Percentiles rank a stretch among this genome's conserved stretches.
Conservation (phyloP, 768 basidiomycete genomes). For the Hygrophoropsis aurantiaca region DNA sequence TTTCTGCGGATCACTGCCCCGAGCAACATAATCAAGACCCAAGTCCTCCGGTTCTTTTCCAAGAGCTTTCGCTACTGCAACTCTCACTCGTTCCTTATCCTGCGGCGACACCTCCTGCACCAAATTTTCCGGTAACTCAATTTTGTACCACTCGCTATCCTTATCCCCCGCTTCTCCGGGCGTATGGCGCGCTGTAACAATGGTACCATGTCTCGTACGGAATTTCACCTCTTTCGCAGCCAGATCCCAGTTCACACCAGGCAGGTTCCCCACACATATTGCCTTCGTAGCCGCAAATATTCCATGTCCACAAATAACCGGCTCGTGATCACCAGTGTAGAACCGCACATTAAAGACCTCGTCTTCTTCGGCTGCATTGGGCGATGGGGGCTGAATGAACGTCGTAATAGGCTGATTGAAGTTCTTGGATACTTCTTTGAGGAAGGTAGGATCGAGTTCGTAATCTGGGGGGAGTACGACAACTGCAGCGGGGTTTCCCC, state of each 20-base stretch:
- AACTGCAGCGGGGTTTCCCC: slow-evolving; percentile 47
- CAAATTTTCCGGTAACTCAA: slow-evolving; percentile 34
- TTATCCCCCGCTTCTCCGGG: neutral
- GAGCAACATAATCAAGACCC: slow-evolving; percentile 34
- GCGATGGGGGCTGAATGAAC: slow-evolving; percentile 30
- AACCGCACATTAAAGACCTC: slow-evolving; percentile 39
- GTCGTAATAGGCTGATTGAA: slow-evolving; percentile 46
- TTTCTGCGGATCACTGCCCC: slow-evolving; percentile 34
- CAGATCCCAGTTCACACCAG: slow-evolving; percentile 18
- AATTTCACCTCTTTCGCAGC: slow-evolving; percentile 25
- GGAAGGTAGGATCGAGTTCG: neutral
- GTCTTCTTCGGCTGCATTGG: slow-evolving; percentile 14
- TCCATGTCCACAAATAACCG: slow-evolving; percentile 44
- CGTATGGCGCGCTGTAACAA: slow-evolving; percentile 13
- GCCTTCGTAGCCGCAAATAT: slow-evolving; percentile 44
- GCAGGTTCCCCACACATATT: slow-evolving; percentile 22
- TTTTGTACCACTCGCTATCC: slow-evolving; percentile 27
- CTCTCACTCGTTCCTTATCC: slow-evolving; percentile 30
- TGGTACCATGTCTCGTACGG: slow-evolving; percentile 28
- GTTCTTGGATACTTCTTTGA: slow-evolving; percentile 35
- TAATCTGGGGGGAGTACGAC: slow-evolving; percentile 24
- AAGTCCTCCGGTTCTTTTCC: slow-evolving; percentile 27
- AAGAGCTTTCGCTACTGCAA: slow-evolving; percentile 36
- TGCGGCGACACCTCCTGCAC: slow-evolving; percentile 24
- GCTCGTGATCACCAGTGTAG: slow-evolving; percentile 32